Conservation (phyloP, 1,139 yeast species). For the Zygoascus hellenicus region DNA sequence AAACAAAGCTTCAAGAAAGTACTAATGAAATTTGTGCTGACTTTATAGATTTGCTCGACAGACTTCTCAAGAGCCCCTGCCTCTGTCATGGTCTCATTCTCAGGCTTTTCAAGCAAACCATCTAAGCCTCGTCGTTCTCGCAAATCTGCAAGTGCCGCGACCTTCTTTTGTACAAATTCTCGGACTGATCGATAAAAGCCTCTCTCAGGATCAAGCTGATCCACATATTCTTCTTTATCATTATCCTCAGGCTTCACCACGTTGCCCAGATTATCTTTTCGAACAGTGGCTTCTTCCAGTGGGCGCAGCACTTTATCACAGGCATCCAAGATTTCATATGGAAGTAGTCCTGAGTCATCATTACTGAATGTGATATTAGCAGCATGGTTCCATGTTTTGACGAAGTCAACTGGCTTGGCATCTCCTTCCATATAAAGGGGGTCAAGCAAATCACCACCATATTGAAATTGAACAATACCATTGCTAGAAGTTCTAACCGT, state of each 20-base stretch:
- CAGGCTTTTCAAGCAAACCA: constrained; percentile 42
- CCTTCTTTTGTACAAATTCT: constrained; percentile 54
- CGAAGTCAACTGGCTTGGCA: constrained; percentile 90
- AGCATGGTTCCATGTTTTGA: constrained; percentile 93
- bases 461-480: constrained; percentile 95
- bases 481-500: constrained; percentile 94
- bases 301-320: constrained; percentile 56
- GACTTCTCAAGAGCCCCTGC: constrained; percentile 39
- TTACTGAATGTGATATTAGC: constrained; percentile 60
- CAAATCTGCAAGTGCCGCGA: constrained; percentile 48
- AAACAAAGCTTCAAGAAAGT: constrained; percentile 73
- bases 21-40: constrained; percentile 55
- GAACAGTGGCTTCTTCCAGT: constrained; percentile 50
- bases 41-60: constrained; percentile 68
- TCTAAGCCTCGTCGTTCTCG: constrained; percentile 52
- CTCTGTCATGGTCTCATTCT: constrained; percentile 42
- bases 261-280: constrained; percentile 74
- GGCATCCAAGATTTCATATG: constrained; percentile 58
- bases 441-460: constrained; percentile 98
- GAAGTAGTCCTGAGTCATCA: constrained; percentile 54
- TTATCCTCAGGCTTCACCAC: constrained; percentile 39
- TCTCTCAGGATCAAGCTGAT: constrained; percentile 81
- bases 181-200: constrained; percentile 71
- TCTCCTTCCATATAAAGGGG: constrained; percentile 99
- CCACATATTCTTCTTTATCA: constrained; percentile 43